These are phyloP conservation scores for Marasmius tenuissimus DNA, from an alignment of 1,284 basidiomycete species.

Conservation along the genomic window DNA sequence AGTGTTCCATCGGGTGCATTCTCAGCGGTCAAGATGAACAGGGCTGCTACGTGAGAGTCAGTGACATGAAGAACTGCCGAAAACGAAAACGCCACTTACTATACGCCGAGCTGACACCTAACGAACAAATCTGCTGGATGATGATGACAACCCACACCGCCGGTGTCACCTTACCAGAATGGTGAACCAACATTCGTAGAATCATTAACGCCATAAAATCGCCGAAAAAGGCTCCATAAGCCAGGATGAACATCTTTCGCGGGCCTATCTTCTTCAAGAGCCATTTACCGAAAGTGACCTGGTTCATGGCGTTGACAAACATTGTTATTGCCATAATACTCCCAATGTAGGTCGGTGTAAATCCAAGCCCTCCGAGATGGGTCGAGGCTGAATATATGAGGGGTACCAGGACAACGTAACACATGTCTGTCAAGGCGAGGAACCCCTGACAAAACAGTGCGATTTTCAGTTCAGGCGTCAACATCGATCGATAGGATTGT, in stretches of 20 bases:
- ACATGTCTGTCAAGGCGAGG: slow-evolving; percentile 29
- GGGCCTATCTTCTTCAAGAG: slow-evolving; percentile 10
- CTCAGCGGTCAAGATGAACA: slow-evolving; percentile 2
- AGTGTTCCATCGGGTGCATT: slow-evolving; percentile 12
- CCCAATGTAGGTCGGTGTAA: slow-evolving; percentile 22
- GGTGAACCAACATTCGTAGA: slow-evolving; percentile 1
- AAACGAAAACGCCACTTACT: slow-evolving; percentile 2
- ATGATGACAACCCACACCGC: slow-evolving; percentile 9
- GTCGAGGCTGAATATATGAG: slow-evolving; percentile 26
- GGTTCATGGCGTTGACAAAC: slow-evolving; percentile 28
- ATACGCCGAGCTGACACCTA: slow-evolving; percentile 4
- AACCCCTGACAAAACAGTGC: slow-evolving; percentile 21
- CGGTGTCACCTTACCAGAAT: slow-evolving; percentile 1
- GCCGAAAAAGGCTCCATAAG: slow-evolving; percentile 1
- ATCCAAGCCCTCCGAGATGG: slow-evolving; percentile 22
- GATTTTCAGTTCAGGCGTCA: slow-evolving; percentile 2
- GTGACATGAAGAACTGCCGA: not conserved
- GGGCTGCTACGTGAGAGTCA: not conserved
- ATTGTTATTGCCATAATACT: slow-evolving; percentile 20
- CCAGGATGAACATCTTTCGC: slow-evolving; percentile 11
- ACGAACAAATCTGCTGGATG: slow-evolving; percentile 3
- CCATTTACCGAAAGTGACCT: not conserved
- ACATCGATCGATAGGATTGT: not conserved
- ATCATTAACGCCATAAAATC: slow-evolving; percentile 4
- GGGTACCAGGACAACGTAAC: slow-evolving; percentile 24